Base-by-base conservation (phyloP, 805 yeast genomes). In the Schizosaccharomyces lindneri region DNA sequence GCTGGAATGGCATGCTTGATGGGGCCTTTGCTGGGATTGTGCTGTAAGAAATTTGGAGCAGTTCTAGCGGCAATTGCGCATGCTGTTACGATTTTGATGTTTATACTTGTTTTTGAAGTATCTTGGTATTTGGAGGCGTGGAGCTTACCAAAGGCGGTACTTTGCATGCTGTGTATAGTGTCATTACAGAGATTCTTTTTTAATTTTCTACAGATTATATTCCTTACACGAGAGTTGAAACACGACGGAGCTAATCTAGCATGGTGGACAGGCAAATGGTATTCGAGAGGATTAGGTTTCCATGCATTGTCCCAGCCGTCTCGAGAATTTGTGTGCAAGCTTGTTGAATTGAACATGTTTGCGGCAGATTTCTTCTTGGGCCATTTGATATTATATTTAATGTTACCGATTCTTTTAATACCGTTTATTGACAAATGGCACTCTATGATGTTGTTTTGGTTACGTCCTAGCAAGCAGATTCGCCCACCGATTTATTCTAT, bases 201-300 rank as follows among this genome's bases (percentile, higher is more conserved):
- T 80, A 88, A 88, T 78, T 71, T 84, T 68, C 77, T 93, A 77
- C 86, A 95, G 11, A 76, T 84, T 62, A 73, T 81, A 66, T 75
- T 83, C 73, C 78, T 94, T 70, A 87, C 97, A 61, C 83, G 98
- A 77, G 99, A 93, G 76, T 88, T 88, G 78, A 87, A 87, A 82
- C 87, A 86, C 69, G 97, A 90, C 74, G 87, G 84, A 70, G 78
- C 97, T 43, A 93, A 93, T 76, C 85, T 95, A 68, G 97, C 98
- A 39, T 93, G 95, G 94, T 93, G 99, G 99, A 86, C 95, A 63
- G 99, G 99, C 79, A 89, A 88, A 75, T 93, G 99, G 99, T 88
- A 89, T 73, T 93, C 95, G 63, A 78, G 86, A 64, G 93, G 95
- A 70, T 75, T 90, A 73, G 98, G 97, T 64, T 82, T 83, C 81